Evolutionary conservation across 805 yeast species (phyloP).

Genomic region (Kodamaea hsintzibuensis): DNA sequence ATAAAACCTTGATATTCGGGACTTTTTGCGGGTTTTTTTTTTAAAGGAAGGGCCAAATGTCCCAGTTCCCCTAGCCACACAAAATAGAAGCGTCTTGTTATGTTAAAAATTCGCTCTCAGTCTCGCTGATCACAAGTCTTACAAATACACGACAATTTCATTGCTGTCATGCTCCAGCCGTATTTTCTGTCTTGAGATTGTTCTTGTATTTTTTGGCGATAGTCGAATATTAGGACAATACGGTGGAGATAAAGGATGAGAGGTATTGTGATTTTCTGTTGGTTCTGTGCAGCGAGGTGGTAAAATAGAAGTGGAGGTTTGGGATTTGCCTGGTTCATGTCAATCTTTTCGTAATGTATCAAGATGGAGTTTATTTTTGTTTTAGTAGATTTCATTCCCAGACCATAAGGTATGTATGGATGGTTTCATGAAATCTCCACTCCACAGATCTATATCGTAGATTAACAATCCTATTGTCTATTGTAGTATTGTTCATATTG

Average conservation of each 20-base stretch:
- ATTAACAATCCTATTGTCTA: slow-evolving; percentile 1
- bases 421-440: not conserved
- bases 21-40: not conserved
- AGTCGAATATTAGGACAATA: not conserved
- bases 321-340: not conserved
- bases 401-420: too few species aligned
- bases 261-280: not conserved
- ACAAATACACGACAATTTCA: not conserved
- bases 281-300: not conserved
- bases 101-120: not conserved
- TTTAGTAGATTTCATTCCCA: too few species aligned
- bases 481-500: not conserved
- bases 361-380: too few species aligned
- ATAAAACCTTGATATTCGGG: not conserved
- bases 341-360: too few species aligned
- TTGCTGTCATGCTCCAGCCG: not conserved
- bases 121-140: not conserved
- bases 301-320: not conserved
- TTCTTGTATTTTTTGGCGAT: not conserved
- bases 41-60: too few species aligned
- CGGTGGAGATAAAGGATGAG: not conserved
- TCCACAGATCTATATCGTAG: slow-evolving; percentile 1
- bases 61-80: not conserved
- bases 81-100: not conserved
- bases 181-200: not conserved